Evolutionary conservation across 2,329 filamentous ascomycete species (phyloP), one percentile per base, ranked within the genome.

Genomic region (Aspergillus transmontanensis): DNA sequence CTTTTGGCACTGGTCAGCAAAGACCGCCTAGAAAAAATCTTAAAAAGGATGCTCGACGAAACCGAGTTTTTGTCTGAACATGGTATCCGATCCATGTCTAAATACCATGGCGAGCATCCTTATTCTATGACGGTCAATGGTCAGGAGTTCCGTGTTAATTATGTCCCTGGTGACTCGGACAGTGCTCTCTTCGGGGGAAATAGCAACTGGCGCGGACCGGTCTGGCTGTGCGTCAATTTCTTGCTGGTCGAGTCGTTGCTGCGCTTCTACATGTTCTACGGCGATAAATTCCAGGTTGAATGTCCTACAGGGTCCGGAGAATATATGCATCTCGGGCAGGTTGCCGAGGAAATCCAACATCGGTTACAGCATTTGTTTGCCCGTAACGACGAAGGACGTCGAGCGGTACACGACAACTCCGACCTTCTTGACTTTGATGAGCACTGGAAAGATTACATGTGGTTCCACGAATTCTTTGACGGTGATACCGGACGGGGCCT

Each of bases 391-490:
- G 88, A 96, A 67, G 94, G 94, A 58, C 89, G 92, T 64, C 90
- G 95, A 67, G 94, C 93, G 67, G 91, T 96, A 82, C 96, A 98
- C 72, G 89, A 87, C 61, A 90, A 92, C 21, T 93, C 91, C 69
- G 90, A 97, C 71, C 86, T 90, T 68, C 88, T 97, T 36, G 93
- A 98, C 80, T 97, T 91, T 73, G 93, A 98, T 74, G 89, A 92
- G 28, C 84, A 97, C 78, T 98, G 94, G 94, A 94, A 90, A 77
- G 94, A 96, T 72, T 88, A 94, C 73, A 83, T 98, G 71, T 97
- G 93, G 92, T 98, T 96, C 84, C 91, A 96, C 75, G 94, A 98
- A 77, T 98, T 96, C 84, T 98, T 98, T 75, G 94, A 98, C 74
- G 94, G 93, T 45, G 94, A 98, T 76, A 89, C 85, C 57, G 94